phyloP scores from a whole-genome alignment of 2,329 filamentous ascomycete genomes.

The Colletotrichum sp. region DNA sequence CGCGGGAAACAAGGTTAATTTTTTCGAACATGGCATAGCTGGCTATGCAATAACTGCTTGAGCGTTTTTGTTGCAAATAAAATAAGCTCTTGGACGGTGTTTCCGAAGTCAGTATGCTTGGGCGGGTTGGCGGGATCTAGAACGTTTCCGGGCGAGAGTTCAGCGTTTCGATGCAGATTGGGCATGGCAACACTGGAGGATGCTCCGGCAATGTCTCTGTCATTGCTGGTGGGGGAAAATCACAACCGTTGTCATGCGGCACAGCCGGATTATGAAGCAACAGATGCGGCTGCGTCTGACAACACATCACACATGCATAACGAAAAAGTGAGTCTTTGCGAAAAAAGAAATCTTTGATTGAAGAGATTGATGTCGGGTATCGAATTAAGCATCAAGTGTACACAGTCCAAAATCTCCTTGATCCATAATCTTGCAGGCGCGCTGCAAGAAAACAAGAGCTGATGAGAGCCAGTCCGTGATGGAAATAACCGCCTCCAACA shows the following conservation, averaged over 20 bases:
- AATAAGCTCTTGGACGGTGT: neutral
- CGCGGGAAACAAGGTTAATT: neutral
- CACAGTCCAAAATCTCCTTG: neutral
- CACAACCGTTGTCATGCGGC: neutral
- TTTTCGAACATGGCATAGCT: neutral
- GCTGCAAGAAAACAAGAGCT: neutral
- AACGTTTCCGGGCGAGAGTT: neutral
- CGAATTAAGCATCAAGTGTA: conserved; percentile 19
- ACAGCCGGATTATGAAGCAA: neutral
- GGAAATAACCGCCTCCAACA: neutral
- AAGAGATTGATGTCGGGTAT: conserved; percentile 22
- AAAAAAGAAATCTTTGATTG: neutral
- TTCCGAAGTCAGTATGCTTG: neutral
- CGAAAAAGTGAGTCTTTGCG: no score
- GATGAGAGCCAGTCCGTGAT: neutral
- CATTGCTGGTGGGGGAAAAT: neutral
- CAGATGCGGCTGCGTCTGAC: neutral
- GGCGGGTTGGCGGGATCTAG: neutral
- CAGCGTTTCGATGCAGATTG: neutral
- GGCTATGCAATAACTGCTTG: neutral
- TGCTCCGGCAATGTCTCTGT: neutral
- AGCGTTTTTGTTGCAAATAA: neutral
- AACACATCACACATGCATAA: neutral
- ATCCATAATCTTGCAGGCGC: neutral
- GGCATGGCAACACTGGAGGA: neutral